These are phyloP conservation scores for Trametes cingulata DNA, from an alignment of 768 basidiomycete species.

Conservation along the genomic window DNA sequence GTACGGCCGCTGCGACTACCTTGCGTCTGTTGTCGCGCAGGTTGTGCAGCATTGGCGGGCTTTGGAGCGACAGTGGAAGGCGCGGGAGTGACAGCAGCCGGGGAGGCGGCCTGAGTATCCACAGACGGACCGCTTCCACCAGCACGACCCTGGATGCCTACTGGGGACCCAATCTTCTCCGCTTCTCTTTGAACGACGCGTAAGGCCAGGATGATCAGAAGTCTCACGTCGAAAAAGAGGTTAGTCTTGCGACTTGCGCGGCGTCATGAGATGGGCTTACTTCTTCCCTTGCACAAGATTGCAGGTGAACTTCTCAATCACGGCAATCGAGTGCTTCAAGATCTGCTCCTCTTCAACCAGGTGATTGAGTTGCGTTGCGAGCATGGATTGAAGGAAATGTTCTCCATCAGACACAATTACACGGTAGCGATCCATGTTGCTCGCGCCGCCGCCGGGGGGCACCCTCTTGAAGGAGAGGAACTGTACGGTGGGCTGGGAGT, in stretches of 20 bases:
- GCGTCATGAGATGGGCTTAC: slow-evolving; percentile 45
- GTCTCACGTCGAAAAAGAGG: slow-evolving; percentile 46
- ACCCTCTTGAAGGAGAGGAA: slow-evolving; percentile 85
- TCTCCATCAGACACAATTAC: slow-evolving; percentile 90
- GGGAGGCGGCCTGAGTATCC: slow-evolving; percentile 25
- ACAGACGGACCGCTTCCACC: slow-evolving; percentile 26
- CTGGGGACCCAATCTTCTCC: slow-evolving; percentile 77
- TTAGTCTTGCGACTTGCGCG: not conserved
- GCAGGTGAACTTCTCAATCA: slow-evolving; percentile 74
- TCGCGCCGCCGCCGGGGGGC: slow-evolving; percentile 35
- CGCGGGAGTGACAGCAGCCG: slow-evolving; percentile 32
- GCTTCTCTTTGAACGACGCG: slow-evolving; percentile 51
- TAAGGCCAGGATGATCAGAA: slow-evolving; percentile 78
- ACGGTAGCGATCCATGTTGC: slow-evolving; percentile 58
- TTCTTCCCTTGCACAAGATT: slow-evolving; percentile 84
- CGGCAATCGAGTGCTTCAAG: slow-evolving; percentile 64
- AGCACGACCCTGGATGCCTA: slow-evolving; percentile 35
- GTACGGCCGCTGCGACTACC: slow-evolving; percentile 26
- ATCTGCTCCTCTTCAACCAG: slow-evolving; percentile 67
- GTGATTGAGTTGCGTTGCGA: slow-evolving; percentile 86
- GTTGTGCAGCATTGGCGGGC: slow-evolving; percentile 24
- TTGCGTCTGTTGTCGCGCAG: slow-evolving; percentile 11
- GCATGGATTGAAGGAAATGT: slow-evolving; percentile 89
- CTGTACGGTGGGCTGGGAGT: slow-evolving; percentile 59
- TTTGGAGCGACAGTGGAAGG: slow-evolving; percentile 31